Evolutionary conservation across 1,284 basidiomycete species (phyloP).

Genomic region (Mycena citricolor): DNA sequence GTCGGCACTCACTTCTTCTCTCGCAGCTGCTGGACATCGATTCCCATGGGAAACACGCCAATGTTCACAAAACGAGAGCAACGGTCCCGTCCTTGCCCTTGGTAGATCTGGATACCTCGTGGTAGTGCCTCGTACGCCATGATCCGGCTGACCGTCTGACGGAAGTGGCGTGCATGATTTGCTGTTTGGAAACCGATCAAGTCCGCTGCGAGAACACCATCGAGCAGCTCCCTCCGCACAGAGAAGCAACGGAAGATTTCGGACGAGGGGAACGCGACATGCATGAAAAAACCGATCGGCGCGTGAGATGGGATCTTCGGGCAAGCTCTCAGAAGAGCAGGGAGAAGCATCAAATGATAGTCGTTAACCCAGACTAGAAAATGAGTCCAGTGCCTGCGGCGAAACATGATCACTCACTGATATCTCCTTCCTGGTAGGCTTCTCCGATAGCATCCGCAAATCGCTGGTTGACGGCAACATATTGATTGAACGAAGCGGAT

Average conservation of each 20-base stretch:
- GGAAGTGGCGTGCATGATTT: conserved; percentile 75
- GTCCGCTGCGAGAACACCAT: conserved; percentile 70
- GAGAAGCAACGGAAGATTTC: conserved; percentile 87
- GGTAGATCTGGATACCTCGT: conserved; percentile 70
- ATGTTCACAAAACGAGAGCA: conserved; percentile 75
- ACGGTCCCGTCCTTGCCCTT: conserved; percentile 28
- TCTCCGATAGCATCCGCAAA: conserved; percentile 79
- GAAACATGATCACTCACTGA: conserved; percentile 44
- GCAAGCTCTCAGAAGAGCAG: conserved; percentile 64
- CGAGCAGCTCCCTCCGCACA: conserved; percentile 63
- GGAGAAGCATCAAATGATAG: conserved; percentile 85
- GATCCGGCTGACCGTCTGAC: conserved; percentile 83
- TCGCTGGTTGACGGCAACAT: conserved; percentile 78
- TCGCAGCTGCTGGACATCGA: conserved; percentile 73
- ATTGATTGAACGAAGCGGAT: conserved; percentile 74
- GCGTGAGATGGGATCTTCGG: conserved; percentile 54
- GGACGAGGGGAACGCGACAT: conserved; percentile 85
- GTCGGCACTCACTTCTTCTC: conserved; percentile 56
- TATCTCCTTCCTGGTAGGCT: conserved; percentile 78
- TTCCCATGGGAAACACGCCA: conserved; percentile 87
- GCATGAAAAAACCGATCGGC: conserved; percentile 86
- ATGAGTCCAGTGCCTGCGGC: not conserved
- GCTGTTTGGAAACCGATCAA: conserved; percentile 82
- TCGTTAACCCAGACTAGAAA: conserved; percentile 74
- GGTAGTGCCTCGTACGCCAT: conserved; percentile 80